A percentile compares a stretch with the other conserved stretches of the same genome.
These are phyloP conservation scores for Phlyctochytrium planicorne DNA, from an alignment of 192 early-diverging fungal species.

Conservation along the genomic window DNA sequence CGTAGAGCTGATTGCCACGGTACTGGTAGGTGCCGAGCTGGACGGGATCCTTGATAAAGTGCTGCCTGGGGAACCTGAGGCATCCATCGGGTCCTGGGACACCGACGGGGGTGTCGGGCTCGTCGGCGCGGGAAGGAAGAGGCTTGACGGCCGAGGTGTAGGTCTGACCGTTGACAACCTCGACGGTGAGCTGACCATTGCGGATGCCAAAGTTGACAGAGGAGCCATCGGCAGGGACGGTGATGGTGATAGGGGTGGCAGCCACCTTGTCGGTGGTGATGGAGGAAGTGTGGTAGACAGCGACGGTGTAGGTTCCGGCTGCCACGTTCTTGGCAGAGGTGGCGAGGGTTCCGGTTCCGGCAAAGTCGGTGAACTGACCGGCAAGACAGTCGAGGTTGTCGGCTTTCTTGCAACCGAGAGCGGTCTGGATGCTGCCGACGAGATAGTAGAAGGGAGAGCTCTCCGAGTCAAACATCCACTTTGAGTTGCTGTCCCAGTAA, in stretches of 20 bases:
- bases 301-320: background rate
- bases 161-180: background rate
- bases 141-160: background rate
- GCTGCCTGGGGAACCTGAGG: background rate
- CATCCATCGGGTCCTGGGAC: background rate
- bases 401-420: background rate
- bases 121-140: background rate
- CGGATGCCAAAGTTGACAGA: background rate
- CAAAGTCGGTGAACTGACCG: background rate
- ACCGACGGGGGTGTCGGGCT: background rate
- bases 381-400: conserved; percentile 7
- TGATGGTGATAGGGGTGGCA: background rate
- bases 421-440: background rate
- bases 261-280: background rate
- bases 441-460: background rate
- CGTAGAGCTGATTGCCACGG: background rate
- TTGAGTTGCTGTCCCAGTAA: background rate
- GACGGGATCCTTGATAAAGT: conserved; percentile 2
- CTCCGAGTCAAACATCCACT: background rate
- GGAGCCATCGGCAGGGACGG: conserved; percentile 3
- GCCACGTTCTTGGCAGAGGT: background rate
- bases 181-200: background rate
- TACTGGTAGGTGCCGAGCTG: background rate
- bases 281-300: background rate
- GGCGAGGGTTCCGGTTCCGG: background rate